Conservation (phyloP, 148 eudicot genomes). For the Rhododendron griersonianum region DNA sequence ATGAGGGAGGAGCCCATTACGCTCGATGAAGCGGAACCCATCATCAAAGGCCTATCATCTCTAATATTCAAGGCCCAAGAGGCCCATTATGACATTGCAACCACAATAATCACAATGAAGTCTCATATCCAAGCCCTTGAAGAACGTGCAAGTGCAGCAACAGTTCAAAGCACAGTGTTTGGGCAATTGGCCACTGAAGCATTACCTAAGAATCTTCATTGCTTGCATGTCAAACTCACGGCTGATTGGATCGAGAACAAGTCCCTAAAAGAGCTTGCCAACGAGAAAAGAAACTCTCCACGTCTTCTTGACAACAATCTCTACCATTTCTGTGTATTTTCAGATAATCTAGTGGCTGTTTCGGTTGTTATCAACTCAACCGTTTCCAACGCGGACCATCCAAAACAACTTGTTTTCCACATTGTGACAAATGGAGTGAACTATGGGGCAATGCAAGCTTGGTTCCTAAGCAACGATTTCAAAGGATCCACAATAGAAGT, state of each 20-base stretch:
- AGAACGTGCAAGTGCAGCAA: slow-evolving; percentile 65
- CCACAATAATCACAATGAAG: slow-evolving; percentile 78
- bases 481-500: slow-evolving; percentile 62
- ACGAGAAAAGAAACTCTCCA: slow-evolving; percentile 52
- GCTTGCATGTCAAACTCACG: slow-evolving; percentile 46
- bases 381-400: slow-evolving; percentile 59
- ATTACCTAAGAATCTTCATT: slow-evolving; percentile 64
- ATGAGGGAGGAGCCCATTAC: slow-evolving; percentile 59
- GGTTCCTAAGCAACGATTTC: slow-evolving; percentile 63
- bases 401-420: slow-evolving; percentile 76
- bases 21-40: slow-evolving; percentile 53
- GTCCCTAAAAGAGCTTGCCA: slow-evolving; percentile 33
- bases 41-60: slow-evolving; percentile 50
- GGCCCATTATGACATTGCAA: slow-evolving; percentile 77
- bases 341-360: slow-evolving; percentile 62
- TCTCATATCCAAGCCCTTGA: slow-evolving; percentile 82
- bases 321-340: slow-evolving; percentile 77
- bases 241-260: slow-evolving; percentile 55
- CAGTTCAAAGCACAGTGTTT: slow-evolving; percentile 58
- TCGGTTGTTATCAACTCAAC: slow-evolving; percentile 78
- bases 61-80: slow-evolving; percentile 64
- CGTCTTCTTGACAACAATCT: slow-evolving; percentile 70
- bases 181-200: slow-evolving; percentile 66
- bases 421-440: slow-evolving; percentile 60
- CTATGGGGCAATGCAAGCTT: slow-evolving; percentile 69